Evolutionary conservation across 305 asterid genomes (phyloP).

Genomic region (Fraxinus greggii): DNA sequence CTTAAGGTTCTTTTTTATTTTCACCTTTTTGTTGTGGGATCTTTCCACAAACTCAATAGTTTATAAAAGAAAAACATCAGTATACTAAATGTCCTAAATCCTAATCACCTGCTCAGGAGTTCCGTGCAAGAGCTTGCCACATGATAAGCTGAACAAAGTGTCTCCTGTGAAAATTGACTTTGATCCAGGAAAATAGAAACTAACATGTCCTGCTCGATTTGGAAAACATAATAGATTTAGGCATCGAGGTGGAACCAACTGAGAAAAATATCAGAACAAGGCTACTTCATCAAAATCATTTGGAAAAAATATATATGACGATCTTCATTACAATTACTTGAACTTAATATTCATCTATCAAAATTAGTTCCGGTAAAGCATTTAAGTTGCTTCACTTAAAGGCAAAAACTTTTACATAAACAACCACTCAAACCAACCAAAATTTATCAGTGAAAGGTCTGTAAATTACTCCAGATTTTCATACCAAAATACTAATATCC

Average conservation of each 20-base stretch:
- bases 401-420: not conserved
- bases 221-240: not conserved
- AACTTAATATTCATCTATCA: not conserved
- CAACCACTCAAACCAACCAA: not conserved
- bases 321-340: not conserved
- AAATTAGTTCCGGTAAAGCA: not conserved
- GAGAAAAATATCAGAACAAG: not conserved
- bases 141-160: constrained; percentile 91
- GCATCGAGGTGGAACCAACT: not conserved
- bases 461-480: not conserved
- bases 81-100: not conserved
- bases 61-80: constrained; percentile 4
- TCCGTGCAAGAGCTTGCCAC: constrained; percentile 95
- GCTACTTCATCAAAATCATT: not conserved
- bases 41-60: constrained; percentile 14
- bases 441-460: not conserved
- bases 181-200: constrained; percentile 86
- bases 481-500: not conserved
- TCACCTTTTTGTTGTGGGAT: too few relatives aligned
- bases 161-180: constrained; percentile 87
- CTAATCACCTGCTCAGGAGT: constrained; percentile 72
- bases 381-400: not conserved
- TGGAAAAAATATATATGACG: not conserved
- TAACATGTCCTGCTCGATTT: constrained; percentile 62
- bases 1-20: not conserved